Percentiles rank a stretch among this genome's conserved stretches.
phyloP scores from a whole-genome alignment of 305 asterid species.

The Solanum hybrid region DNA sequence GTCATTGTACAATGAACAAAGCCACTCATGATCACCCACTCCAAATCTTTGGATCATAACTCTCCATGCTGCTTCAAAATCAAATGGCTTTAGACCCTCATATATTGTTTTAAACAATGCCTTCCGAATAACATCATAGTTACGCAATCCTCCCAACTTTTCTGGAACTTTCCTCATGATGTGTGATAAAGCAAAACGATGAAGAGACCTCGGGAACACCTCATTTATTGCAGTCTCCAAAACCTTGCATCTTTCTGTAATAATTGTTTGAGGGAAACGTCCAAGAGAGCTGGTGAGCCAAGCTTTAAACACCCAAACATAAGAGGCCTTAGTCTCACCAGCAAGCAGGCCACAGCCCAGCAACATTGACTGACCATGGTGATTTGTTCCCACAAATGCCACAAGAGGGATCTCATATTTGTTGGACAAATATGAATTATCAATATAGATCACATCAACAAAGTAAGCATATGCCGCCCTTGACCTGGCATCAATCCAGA shows the following conservation, averaged over 20 bases:
- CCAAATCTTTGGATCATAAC: constrained; percentile 58
- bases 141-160: constrained; percentile 58
- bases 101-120: constrained; percentile 52
- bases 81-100: constrained; percentile 51
- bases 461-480: constrained; percentile 53
- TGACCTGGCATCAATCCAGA: constrained; percentile 73
- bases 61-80: constrained; percentile 70
- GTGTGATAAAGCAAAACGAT: constrained; percentile 48
- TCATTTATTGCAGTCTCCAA: constrained; percentile 49
- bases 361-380: constrained; percentile 62
- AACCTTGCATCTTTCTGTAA: constrained; percentile 59
- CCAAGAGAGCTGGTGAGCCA: constrained; percentile 45
- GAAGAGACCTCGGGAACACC: constrained; percentile 54
- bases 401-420: constrained; percentile 67
- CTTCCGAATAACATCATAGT: constrained; percentile 50
- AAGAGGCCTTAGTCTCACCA: constrained; percentile 42
- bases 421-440: constrained; percentile 51
- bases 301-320: constrained; percentile 56
- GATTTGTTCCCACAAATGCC: constrained; percentile 61
- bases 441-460: constrained; percentile 59
- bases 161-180: constrained; percentile 67
- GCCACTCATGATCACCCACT: constrained; percentile 64
- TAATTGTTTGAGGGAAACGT: constrained; percentile 49
- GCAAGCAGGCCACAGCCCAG: constrained; percentile 79
- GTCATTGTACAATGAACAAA: constrained; percentile 46